Percentiles rank a stretch among this genome's conserved stretches.
Evolutionary conservation across 331 rosid species (phyloP).

Genomic region (Dryas integrifolia): DNA sequence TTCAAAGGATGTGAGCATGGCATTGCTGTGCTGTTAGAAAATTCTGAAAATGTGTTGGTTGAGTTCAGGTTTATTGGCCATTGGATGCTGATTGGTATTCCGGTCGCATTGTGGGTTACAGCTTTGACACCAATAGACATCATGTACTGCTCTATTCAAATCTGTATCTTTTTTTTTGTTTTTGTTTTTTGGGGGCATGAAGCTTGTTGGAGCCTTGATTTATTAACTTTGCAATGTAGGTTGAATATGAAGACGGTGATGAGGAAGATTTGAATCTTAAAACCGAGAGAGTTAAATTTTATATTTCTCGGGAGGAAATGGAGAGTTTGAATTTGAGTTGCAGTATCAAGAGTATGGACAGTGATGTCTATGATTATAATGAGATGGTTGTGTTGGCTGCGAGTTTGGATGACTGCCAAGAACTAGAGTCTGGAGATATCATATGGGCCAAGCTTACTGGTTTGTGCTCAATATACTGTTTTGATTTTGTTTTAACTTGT

Average conservation of each 20-base stretch:
- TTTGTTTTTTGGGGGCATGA: constrained; percentile 15
- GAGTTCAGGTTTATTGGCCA: constrained; percentile 91
- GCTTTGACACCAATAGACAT: constrained; percentile 57
- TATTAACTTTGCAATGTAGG: constrained; percentile 47
- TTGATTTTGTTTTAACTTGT: constrained; percentile 17
- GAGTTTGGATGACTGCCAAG: constrained; percentile 80
- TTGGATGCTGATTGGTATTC: constrained; percentile 73
- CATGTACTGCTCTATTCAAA: constrained; percentile 45
- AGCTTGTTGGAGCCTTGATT: constrained; percentile 2
- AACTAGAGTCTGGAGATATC: constrained; percentile 85
- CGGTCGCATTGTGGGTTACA: constrained; percentile 63
- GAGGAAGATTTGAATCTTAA: constrained; percentile 67
- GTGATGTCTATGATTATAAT: constrained; percentile 66
- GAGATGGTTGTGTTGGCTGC: constrained; percentile 97
- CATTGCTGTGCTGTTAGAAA: constrained; percentile 22
- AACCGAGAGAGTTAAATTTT: constrained; percentile 70
- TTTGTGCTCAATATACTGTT: constrained; percentile 38
- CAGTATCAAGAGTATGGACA: constrained; percentile 47
- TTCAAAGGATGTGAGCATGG: constrained; percentile 22
- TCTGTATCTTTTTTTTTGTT: constrained; percentile 4
- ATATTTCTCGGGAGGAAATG: constrained; percentile 77
- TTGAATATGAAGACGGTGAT: constrained; percentile 78
- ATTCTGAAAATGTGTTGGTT: constrained; percentile 21
- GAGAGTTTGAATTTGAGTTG: constrained; percentile 63
- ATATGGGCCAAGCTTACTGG: constrained; percentile 99